Percentiles rank a stretch among this genome's conserved stretches.
These are phyloP conservation scores for Leccinum subgranulosum DNA, from an alignment of 768 basidiomycete genomes.

Conservation along the genomic window DNA sequence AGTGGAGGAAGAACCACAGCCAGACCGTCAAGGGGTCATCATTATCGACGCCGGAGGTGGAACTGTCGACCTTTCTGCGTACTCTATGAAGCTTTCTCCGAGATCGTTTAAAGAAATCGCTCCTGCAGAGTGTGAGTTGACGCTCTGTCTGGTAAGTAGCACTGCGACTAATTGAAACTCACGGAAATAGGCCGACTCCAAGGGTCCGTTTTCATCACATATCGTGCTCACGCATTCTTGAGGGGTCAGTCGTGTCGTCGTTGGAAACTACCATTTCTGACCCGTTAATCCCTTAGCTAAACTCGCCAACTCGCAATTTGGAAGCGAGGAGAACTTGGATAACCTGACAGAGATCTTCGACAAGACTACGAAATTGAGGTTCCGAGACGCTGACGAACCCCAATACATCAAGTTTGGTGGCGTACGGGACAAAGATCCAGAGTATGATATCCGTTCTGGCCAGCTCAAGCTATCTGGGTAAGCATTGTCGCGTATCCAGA, in stretches of 20 bases:
- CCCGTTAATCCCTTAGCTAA: constrained; percentile 16
- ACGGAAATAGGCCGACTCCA: constrained; percentile 33
- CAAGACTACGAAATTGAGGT: constrained; percentile 35
- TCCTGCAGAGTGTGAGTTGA: constrained; percentile 29
- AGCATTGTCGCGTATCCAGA: constrained; percentile 19
- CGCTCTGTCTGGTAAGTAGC: not conserved
- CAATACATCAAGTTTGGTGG: constrained; percentile 40
- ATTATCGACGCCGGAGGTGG: constrained; percentile 51
- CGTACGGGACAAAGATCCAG: constrained; percentile 32
- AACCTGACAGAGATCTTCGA: constrained; percentile 34
- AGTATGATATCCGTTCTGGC: constrained; percentile 34
- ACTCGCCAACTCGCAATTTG: constrained; percentile 28
- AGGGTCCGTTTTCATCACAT: constrained; percentile 37
- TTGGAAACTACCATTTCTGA: not conserved
- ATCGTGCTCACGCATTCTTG: constrained; percentile 31
- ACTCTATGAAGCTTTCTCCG: constrained; percentile 37
- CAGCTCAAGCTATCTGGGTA: constrained; percentile 37
- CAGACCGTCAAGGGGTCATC: constrained; percentile 33
- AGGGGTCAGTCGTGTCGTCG: constrained; percentile 18
- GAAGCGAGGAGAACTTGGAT: constrained; percentile 27
- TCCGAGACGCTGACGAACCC: constrained; percentile 33
- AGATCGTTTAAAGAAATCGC: constrained; percentile 36
- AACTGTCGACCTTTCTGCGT: constrained; percentile 40
- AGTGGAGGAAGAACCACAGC: constrained; percentile 4
- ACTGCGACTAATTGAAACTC: not conserved